A percentile compares a stretch with the other conserved stretches of the same genome.
Conservation (phyloP, 2,329 filamentous ascomycete genomes). For the Paecilomyces sp. region DNA sequence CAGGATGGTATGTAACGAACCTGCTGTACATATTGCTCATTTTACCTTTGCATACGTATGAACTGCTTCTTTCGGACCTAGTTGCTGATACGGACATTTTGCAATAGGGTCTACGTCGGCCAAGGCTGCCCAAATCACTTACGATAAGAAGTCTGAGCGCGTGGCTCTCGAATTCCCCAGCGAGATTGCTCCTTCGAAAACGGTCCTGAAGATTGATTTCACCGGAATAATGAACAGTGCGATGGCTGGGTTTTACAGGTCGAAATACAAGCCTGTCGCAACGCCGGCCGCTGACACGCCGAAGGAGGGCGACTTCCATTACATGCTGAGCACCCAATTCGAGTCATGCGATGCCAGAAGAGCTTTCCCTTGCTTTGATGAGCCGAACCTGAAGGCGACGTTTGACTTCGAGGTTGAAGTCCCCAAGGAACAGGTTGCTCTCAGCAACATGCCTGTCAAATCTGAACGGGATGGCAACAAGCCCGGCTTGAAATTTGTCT, state of each 20-base stretch:
- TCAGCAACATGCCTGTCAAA: conserved; percentile 95
- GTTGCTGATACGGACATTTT: background rate
- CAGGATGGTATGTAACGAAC: conserved; percentile 22
- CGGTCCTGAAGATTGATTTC: conserved; percentile 67
- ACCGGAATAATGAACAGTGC: conserved; percentile 78
- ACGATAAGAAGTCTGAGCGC: conserved; percentile 78
- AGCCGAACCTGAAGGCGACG: conserved; percentile 92
- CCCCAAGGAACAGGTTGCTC: conserved; percentile 75
- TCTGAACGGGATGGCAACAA: conserved; percentile 62
- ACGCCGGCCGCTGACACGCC: conserved; percentile 70
- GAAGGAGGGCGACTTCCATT: conserved; percentile 57
- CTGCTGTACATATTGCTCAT: background rate
- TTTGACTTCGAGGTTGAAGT: conserved; percentile 93
- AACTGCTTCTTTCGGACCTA: background rate
- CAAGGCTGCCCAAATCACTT: conserved; percentile 61
- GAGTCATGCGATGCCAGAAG: conserved; percentile 91
- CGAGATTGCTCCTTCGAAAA: conserved; percentile 60
- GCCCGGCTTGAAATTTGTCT: conserved; percentile 55
- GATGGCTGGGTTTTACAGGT: conserved; percentile 91
- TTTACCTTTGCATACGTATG: background rate
- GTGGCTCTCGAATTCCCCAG: conserved; percentile 70
- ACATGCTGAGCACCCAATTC: conserved; percentile 92
- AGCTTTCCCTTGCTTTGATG: conserved; percentile 96
- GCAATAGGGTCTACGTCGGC: conserved; percentile 18
- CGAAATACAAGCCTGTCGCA: conserved; percentile 79